These are phyloP conservation scores for Prunus campanulata DNA, from an alignment of 306 rosid species.

Conservation along the genomic window DNA sequence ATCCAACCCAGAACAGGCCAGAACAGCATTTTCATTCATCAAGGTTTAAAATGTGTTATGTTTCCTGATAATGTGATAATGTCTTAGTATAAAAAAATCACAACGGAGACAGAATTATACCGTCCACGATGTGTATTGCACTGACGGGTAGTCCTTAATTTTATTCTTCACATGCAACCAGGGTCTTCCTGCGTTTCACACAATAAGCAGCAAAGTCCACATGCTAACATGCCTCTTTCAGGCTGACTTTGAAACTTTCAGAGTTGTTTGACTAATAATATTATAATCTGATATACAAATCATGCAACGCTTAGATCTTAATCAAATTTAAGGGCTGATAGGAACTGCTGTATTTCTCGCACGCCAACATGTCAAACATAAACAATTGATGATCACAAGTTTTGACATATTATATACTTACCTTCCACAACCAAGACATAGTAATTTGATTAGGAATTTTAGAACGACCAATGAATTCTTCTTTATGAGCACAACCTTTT, in stretches of 20 bases:
- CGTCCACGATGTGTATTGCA: too few relatives aligned
- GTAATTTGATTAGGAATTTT: background rate
- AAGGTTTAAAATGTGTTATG: slow-evolving; percentile 4
- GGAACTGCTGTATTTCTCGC: slow-evolving; percentile 8
- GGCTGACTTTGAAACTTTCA: background rate
- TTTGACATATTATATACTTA: slow-evolving; percentile 35
- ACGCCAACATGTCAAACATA: slow-evolving; percentile 11
- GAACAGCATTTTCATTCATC: slow-evolving; percentile 54
- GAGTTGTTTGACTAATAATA: background rate
- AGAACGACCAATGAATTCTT: background rate
- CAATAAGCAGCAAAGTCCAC: slow-evolving; percentile 17
- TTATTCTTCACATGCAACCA: too few relatives aligned
- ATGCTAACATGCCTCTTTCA: background rate
- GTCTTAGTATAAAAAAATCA: background rate
- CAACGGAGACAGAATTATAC: too few relatives aligned
- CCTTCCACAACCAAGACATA: slow-evolving; percentile 82
- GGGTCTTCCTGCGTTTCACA: background rate
- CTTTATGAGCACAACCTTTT: too few relatives aligned
- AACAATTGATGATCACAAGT: slow-evolving; percentile 10
- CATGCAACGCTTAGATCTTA: background rate
- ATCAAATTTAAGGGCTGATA: background rate
- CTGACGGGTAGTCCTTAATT: too few relatives aligned
- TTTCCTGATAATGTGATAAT: slow-evolving; percentile 9
- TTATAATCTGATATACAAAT: too few relatives aligned
- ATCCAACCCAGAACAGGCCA: slow-evolving; percentile 47